A percentile compares a stretch with the other conserved stretches of the same genome.
phyloP scores from a whole-genome alignment of 805 yeast genomes.

The Ogataea degrootiae region DNA sequence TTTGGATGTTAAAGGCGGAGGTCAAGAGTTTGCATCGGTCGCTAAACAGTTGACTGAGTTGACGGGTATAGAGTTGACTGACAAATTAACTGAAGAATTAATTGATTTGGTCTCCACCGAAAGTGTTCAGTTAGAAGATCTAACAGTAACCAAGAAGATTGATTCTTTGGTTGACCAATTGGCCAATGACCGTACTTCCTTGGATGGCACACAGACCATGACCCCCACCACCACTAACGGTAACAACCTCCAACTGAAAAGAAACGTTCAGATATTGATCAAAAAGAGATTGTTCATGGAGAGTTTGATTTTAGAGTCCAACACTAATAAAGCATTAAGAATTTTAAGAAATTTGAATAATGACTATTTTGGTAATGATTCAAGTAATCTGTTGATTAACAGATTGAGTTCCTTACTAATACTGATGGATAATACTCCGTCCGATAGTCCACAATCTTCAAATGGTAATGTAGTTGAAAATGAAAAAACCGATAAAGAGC shows the following conservation, averaged over 20 bases:
- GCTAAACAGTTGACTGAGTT: constrained; percentile 10
- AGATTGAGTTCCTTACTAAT: constrained; percentile 18
- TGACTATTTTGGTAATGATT: constrained; percentile 19
- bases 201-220: too few relatives aligned
- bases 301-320: constrained; percentile 28
- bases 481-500: not conserved
- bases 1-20: not conserved
- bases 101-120: constrained; percentile 5
- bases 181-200: not conserved
- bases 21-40: constrained; percentile 10
- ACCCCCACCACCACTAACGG: not conserved
- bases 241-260: not conserved
- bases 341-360: constrained; percentile 29
- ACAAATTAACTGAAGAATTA: constrained; percentile 7
- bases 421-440: constrained; percentile 25
- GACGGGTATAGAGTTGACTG: constrained; percentile 15
- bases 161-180: constrained; percentile 4
- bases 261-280: constrained; percentile 30
- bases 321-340: constrained; percentile 31
- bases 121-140: constrained; percentile 3
- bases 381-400: constrained; percentile 6
- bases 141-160: not conserved
- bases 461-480: constrained; percentile 6
- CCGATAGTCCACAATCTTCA: not conserved
- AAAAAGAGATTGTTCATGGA: constrained; percentile 40